Evolutionary conservation across 768 basidiomycete species (phyloP).

Genomic region (Rhizopogon sp.): DNA sequence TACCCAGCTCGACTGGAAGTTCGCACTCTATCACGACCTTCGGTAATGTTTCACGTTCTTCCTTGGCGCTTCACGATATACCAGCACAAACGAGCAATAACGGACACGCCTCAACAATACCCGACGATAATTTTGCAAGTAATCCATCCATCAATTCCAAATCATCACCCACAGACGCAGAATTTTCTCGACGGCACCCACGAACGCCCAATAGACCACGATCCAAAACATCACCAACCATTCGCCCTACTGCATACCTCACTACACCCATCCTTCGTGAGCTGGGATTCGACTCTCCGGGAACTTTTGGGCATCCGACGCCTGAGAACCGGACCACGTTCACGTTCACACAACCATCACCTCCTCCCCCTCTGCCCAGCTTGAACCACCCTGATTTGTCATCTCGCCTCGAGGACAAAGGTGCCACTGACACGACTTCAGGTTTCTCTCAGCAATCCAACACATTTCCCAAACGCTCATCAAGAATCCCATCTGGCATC

Average conservation of each 20-base stretch:
- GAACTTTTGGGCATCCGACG: constrained; percentile 36
- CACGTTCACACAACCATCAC: constrained; percentile 25
- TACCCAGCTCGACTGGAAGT: constrained; percentile 12
- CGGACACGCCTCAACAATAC: neutral
- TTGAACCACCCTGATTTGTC: constrained; percentile 35
- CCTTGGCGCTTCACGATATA: constrained; percentile 5
- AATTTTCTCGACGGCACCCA: constrained; percentile 20
- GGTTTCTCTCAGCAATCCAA: constrained; percentile 18
- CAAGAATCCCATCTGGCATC: constrained; percentile 1
- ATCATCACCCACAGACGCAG: constrained; percentile 26
- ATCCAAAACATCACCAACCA: constrained; percentile 13
- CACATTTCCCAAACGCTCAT: constrained; percentile 14
- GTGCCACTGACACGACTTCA: constrained; percentile 1
- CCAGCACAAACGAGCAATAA: neutral
- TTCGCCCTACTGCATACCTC: constrained; percentile 8
- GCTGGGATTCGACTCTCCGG: constrained; percentile 29
- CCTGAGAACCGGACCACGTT: constrained; percentile 19
- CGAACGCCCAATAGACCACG: constrained; percentile 20
- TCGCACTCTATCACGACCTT: constrained; percentile 13
- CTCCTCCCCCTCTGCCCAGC: constrained; percentile 51
- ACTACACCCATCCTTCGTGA: constrained; percentile 24
- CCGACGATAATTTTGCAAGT: neutral
- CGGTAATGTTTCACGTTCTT: constrained; percentile 14
- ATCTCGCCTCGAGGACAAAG: constrained; percentile 13
- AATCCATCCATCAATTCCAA: constrained; percentile 15